Base-by-base conservation (phyloP, 495 filamentous ascomycete species). In the Tuber aestivum region DNA sequence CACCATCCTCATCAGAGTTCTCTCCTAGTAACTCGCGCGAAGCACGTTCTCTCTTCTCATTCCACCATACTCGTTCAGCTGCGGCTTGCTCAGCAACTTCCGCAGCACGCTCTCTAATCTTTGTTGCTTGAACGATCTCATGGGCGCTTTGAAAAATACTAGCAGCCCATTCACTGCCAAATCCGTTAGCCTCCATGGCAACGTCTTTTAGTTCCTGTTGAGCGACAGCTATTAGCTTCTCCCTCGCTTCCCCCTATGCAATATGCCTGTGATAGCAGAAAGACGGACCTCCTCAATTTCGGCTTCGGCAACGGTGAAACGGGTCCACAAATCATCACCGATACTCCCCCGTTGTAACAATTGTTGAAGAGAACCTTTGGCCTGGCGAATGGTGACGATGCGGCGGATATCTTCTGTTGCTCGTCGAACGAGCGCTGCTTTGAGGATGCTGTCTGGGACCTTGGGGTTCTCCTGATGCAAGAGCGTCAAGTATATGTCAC, bases 271-370 rank as follows among this genome's bases (percentile, higher is more conserved):
- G 14, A 6, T 21, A 32, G 23, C 37, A 37, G 38, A 37, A 74
- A 27, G 45, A 76, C 80, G 41, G 68, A 81, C 81, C 76, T 94
- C 95, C 85, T 99, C 94, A 86, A 97, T 96, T 86, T 98, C 95
- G 87, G 95, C 95, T 88, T 99, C 95, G 40, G 95, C 95, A 61
- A 92, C 86, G 80, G 89, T 82, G 83, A 97, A 97, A 56, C 95
- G 87, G 86, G 97, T 95, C 92, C 94, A 97, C 65, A 98, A 84
- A 84, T 99, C 95, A 85, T 99, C 96, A 12, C 96, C 95, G 1
- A 99, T 94, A 83, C 92, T 95, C 1, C 96, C 96, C 69, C 92
- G 87, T 85, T 97, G 93, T 71, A 98, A 84, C 65, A 99, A 86
- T 72, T 89, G 89, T 77, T 91, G 90, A 82, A 97, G 87, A 12